Evolutionary conservation across 768 basidiomycete genomes (phyloP).

Genomic region (Suillus tomentosus): DNA sequence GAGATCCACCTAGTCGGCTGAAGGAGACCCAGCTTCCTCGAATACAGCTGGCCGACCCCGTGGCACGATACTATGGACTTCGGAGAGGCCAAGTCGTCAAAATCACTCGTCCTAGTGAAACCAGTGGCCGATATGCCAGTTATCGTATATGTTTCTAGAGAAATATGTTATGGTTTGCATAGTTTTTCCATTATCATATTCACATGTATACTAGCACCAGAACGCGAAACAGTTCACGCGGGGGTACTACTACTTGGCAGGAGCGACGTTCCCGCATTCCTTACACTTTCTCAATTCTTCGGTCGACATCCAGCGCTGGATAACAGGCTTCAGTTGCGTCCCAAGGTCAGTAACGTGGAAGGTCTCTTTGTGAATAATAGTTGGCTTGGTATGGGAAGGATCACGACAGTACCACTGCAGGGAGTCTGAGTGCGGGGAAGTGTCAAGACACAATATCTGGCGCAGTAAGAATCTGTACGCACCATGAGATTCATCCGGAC

Average conservation of each 20-base stretch:
- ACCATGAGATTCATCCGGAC: constrained; percentile 80
- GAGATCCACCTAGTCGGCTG: constrained; percentile 64
- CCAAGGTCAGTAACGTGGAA: constrained; percentile 92
- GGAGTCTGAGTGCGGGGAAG: constrained; percentile 56
- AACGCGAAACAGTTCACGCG: neutral
- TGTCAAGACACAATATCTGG: constrained; percentile 7
- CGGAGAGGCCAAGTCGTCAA: constrained; percentile 96
- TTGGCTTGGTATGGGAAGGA: constrained; percentile 57
- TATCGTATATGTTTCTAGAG: constrained; percentile 86
- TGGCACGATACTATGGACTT: constrained; percentile 98
- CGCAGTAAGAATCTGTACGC: constrained; percentile 20
- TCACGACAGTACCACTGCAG: constrained; percentile 91
- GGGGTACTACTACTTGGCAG: constrained; percentile 46
- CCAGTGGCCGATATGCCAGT: constrained; percentile 90
- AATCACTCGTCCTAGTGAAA: constrained; percentile 96
- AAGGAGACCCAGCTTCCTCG: constrained; percentile 98
- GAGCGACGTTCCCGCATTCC: constrained; percentile 66
- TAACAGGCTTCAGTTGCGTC: constrained; percentile 90
- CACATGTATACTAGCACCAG: constrained; percentile 8
- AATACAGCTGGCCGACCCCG: constrained; percentile 94
- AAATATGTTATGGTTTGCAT: constrained; percentile 5
- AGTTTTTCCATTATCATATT: constrained; percentile 5
- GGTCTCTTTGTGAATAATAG: constrained; percentile 79
- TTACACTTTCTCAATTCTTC: constrained; percentile 68
- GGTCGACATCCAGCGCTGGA: constrained; percentile 78